Conservation (phyloP, 345 rosid species). For the Gossypium anomalum region DNA sequence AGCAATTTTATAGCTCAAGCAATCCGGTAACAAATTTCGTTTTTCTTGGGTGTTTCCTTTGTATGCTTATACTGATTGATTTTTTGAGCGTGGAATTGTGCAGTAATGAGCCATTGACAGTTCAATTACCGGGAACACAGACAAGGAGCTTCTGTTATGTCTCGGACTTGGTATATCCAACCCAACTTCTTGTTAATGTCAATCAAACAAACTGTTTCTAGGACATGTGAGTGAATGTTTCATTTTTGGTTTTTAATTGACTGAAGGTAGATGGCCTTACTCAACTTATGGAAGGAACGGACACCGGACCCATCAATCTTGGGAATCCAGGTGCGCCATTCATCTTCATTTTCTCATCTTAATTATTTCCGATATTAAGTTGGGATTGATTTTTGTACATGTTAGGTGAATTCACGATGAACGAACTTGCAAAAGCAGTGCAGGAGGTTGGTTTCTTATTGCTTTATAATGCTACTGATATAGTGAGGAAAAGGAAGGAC, state of each 20-base stretch:
- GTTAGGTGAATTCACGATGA: slow-evolving; percentile 64
- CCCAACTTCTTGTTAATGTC: background rate
- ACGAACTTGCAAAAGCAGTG: slow-evolving; percentile 79
- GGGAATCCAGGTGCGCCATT: slow-evolving; percentile 65
- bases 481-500: background rate
- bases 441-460: slow-evolving; percentile 57
- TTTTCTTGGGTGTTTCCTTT: background rate
- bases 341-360: background rate
- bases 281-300: slow-evolving; percentile 87
- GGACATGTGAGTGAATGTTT: background rate
- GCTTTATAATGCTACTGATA: background rate
- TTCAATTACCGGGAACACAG: slow-evolving; percentile 94
- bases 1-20: slow-evolving; percentile 98
- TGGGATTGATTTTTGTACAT: background rate
- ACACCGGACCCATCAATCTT: slow-evolving; percentile 86
- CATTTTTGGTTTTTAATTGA: background rate
- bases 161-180: slow-evolving; percentile 71
- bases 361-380: background rate
- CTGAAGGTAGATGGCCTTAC: slow-evolving; percentile 85
- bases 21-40: slow-evolving; percentile 42
- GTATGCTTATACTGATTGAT: background rate
- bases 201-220: background rate
- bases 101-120: slow-evolving; percentile 82
- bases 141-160: slow-evolving; percentile 96
- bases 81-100: slow-evolving; percentile 6